Base-by-base conservation (phyloP, 176 grass and related monocot genomes). In the Eremochloa ophiuroides region DNA sequence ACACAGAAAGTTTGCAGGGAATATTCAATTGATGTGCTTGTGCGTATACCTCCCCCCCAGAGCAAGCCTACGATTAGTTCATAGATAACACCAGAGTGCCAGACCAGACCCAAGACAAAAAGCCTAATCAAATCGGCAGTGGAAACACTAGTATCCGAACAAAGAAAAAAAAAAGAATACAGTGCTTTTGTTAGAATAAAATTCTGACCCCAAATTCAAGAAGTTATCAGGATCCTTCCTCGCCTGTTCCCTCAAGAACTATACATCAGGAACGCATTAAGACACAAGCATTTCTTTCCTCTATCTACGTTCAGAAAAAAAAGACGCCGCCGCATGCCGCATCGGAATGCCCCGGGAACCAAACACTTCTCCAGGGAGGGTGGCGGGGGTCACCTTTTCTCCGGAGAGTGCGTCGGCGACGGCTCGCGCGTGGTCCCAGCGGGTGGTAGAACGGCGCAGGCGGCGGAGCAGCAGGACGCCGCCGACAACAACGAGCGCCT, bases 211-310 rank as follows among this genome's bases (percentile, higher is more conserved):
- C 65, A 99, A 86, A 30, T 95, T 99, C 85, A 95, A 93, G 80
- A 88, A 99, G 80, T 86, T 93, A 31, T 84, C 88, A 51, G 96
- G 93, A 90, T 99, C 91, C 68, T 88, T 93, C 44, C 85, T 88
- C 77, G 96, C 93, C 84, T 99, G 93, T 83, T 95, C 93, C 84
- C 93, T 93, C 31, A 93, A 99, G 80, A 99, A 95, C 96, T 99
- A 84, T 66, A 89, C 30, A 88, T 4, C 8, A 86, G 65, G 64
- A 69, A 79, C 27, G 29, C 51, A 82, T 60, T 16, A 73, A 56
- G 20, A 27, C 37, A 34, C 48, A 55, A 72, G 4, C 6, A n/a
- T 56, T 53, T 44, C 10, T 18, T 61, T 40, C 62, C 12, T 15
- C 51, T 48, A n/a, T n/a, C n/a, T n/a, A n/a, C 9, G 23, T 70